Base-by-base conservation (phyloP, 1,284 basidiomycete species). In the Cutaneotrichosporon cavernicola region DNA sequence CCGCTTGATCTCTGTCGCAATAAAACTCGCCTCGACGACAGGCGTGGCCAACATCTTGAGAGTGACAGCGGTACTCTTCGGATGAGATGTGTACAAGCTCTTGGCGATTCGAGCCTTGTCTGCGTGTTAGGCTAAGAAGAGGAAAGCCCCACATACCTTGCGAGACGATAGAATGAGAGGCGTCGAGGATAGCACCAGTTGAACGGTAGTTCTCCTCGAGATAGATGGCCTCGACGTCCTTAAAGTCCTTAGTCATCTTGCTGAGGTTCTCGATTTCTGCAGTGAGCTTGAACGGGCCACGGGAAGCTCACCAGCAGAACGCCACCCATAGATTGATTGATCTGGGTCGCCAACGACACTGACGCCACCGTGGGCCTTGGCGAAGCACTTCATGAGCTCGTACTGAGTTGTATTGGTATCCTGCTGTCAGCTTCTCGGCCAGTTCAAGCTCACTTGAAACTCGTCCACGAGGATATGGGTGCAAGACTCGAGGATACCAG, bases 341-440 rank as follows among this genome's bases (percentile, higher is more conserved):
- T 97, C 92, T 0, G 93, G 92, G 80, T 97, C 93, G 0, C 93
- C 93, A 4, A 97, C 92, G 46, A 95, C 86, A 5, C 89, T 93
- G 32, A 94, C 84, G 66, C 88, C 86, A 43, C 83, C 80, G 40
- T 82, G 78, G 0, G 81, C 77, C 14, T 83, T 73, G 0, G 88
- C 89, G 62, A 95, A 86, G n/a, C 85, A 82, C 63, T 81, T 83
- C 89, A 96, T 90, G 36, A 96, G 85, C 68, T 89, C 85, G 75
- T 93, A 95, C 77, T 96, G 92, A 7, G 88, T 88, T 2, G 84
- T 85, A 72, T 95, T 96, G 1, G 92, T 96, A 75, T 97, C 93
- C 80, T 97, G 89, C 7, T 4, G 30, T 40, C 11, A 40, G 18
- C 43, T 58, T 16, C 30, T 4, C 13, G 18, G 18, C n/a, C 38